phyloP scores from a whole-genome alignment of 371 early-diverging fungal genomes.

The Neoconidiobolus thromboides region DNA sequence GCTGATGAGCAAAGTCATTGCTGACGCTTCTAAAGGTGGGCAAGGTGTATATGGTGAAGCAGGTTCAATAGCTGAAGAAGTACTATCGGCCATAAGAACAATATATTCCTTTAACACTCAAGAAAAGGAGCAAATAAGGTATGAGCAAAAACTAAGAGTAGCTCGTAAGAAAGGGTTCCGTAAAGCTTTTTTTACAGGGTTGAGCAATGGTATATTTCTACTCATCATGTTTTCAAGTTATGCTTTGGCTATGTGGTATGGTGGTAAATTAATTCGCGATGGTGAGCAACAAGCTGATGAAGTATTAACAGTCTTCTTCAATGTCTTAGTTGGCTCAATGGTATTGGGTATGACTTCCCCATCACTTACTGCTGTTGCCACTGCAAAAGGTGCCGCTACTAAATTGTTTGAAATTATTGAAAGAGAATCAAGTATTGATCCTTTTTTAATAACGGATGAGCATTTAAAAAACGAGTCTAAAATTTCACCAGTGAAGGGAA shows the following conservation, averaged over 20 bases:
- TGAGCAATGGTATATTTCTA: constrained; percentile 25
- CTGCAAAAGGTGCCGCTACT: constrained; percentile 35
- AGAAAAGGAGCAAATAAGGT: constrained; percentile 33
- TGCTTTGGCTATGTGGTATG: constrained; percentile 62
- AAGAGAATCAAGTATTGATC: constrained; percentile 33
- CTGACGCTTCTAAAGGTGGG: constrained; percentile 16
- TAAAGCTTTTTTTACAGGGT: constrained; percentile 23
- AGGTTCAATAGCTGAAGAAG: constrained; percentile 61
- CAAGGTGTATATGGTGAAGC: constrained; percentile 30
- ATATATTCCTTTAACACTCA: constrained; percentile 62
- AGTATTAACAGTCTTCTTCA: constrained; percentile 42
- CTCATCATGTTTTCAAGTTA: constrained; percentile 15
- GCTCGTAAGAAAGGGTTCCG: constrained; percentile 25
- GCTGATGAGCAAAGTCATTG: constrained; percentile 16
- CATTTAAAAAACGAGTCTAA: constrained; percentile 25
- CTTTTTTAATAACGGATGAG: constrained; percentile 34
- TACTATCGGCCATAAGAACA: constrained; percentile 59
- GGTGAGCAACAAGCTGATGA: constrained; percentile 18
- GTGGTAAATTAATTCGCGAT: constrained; percentile 27
- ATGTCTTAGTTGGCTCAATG: constrained; percentile 33
- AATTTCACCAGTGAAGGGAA: constrained; percentile 23
- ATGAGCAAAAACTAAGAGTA: constrained; percentile 21
- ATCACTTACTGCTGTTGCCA: constrained; percentile 28
- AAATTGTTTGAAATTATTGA: constrained; percentile 54
- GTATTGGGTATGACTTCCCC: constrained; percentile 25